phyloP scores from a whole-genome alignment of 306 rosid genomes.

The Aeschynomene evenia region DNA sequence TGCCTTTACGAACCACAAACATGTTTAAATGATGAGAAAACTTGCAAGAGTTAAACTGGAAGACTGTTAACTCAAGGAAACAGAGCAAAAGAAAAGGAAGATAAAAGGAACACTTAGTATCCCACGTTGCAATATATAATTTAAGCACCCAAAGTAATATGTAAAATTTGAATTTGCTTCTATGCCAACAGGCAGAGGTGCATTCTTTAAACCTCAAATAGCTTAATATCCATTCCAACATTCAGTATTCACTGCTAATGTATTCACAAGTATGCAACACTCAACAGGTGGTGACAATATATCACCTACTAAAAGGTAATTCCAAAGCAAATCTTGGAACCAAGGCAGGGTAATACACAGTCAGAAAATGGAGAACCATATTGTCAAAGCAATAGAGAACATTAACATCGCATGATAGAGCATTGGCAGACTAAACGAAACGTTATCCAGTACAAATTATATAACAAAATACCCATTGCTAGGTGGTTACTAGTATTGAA shows the following conservation, averaged over 20 bases:
- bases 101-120: background rate
- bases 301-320: background rate
- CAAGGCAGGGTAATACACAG: background rate
- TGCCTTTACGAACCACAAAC: constrained; percentile 56
- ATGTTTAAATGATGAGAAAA: constrained; percentile 17
- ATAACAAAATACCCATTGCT: constrained; percentile 1
- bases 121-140: background rate
- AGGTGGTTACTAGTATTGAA: constrained; percentile 5
- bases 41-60: background rate
- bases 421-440: constrained; percentile 18
- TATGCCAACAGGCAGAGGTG: constrained; percentile 2
- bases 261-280: constrained; percentile 12
- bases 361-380: background rate
- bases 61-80: background rate
- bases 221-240: background rate
- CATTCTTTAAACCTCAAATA: constrained; percentile 5
- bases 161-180: constrained; percentile 6
- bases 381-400: background rate
- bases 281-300: constrained; percentile 1
- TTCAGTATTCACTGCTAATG: background rate
- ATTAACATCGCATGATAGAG: constrained; percentile 6
- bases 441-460: background rate
- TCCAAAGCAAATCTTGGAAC: background rate
- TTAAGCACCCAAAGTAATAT: background rate
- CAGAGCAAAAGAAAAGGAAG: background rate